Base-by-base conservation (phyloP, 129 eudicot species). In the Flaveria brownii region DNA sequence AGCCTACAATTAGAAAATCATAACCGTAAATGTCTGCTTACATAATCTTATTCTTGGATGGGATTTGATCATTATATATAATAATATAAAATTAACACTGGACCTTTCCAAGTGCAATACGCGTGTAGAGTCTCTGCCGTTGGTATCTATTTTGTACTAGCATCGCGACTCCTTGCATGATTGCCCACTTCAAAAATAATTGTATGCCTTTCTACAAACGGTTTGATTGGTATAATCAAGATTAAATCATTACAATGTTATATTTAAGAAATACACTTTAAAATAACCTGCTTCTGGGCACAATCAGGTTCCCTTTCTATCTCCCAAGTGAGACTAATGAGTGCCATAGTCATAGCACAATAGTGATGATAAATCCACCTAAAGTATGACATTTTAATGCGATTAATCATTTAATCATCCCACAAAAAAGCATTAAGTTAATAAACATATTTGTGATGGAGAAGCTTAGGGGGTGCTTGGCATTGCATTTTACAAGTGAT, bases 351-450 rank as follows among this genome's bases (percentile, higher is more conserved):
- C 92, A 90, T 92, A 50, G 96, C 94, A 85, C 83, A 92, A 54
- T 92, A 92, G 83, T 92, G 98, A 86, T 92, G 98, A 49, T 88
- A 87, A 82, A 92, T 90, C 98, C 98, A 92, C 98, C 96, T 92
- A 84, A 76, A 84, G 20, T 65, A 78, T 64, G 33, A 78, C 14
- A n/a, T 51, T 39, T 64, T 49, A 49, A 76, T 7, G 20, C 50
- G 25, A 68, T 55, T 60, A 42, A 42, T 77, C 56, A 68, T 54
- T 43, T 43, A 43, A 43, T 43, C 47, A 43, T 43, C 47, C 10
- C 0, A 43, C 47, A 43, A 43, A 43, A 43, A 43, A 43, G 11
- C 9, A 43, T 30, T 0, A 30, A 43, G 10, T 43, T 43, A 43
- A 43, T 43, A 43, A 43, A 43, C 47, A 43, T 43, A 9, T 43